These are phyloP conservation scores for Madurella mycetomatis DNA, from an alignment of 2,329 filamentous ascomycete species.

Conservation along the genomic window DNA sequence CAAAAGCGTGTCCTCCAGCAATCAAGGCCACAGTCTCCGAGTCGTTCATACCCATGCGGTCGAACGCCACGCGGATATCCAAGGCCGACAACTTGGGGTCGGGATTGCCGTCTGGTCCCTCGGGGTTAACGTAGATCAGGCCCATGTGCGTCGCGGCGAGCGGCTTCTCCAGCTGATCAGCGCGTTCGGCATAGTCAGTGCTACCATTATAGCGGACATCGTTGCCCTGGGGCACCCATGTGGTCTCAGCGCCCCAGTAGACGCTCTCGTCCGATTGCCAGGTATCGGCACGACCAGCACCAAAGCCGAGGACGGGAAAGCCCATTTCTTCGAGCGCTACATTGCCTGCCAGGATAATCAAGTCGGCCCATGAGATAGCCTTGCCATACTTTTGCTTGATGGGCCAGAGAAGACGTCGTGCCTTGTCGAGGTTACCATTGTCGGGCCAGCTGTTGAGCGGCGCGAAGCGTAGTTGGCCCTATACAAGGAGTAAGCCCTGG, in stretches of 20 bases:
- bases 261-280: slow-evolving; percentile 72
- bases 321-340: slow-evolving; percentile 75
- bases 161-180: slow-evolving; percentile 57
- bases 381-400: slow-evolving; percentile 82
- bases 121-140: slow-evolving; percentile 78
- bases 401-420: slow-evolving; percentile 71
- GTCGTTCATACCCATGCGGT: slow-evolving; percentile 79
- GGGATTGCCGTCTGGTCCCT: slow-evolving; percentile 68
- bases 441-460: slow-evolving; percentile 81
- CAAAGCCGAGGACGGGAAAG: slow-evolving; percentile 68
- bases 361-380: slow-evolving; percentile 77
- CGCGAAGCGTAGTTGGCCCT: slow-evolving; percentile 74
- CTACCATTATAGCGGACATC: slow-evolving; percentile 61
- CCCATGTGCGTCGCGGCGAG: slow-evolving; percentile 68
- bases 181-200: slow-evolving; percentile 53
- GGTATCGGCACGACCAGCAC: slow-evolving; percentile 65
- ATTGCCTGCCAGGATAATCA: slow-evolving; percentile 68
- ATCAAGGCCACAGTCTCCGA: slow-evolving; percentile 78
- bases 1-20: slow-evolving; percentile 72
- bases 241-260: slow-evolving; percentile 75
- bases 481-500: slow-evolving; percentile 14
- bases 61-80: slow-evolving; percentile 71
- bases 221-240: slow-evolving; percentile 62
- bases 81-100: slow-evolving; percentile 64
- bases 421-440: slow-evolving; percentile 75